Conservation (phyloP, 352 stramenopile species). For the Achlya hypogyna region DNA sequence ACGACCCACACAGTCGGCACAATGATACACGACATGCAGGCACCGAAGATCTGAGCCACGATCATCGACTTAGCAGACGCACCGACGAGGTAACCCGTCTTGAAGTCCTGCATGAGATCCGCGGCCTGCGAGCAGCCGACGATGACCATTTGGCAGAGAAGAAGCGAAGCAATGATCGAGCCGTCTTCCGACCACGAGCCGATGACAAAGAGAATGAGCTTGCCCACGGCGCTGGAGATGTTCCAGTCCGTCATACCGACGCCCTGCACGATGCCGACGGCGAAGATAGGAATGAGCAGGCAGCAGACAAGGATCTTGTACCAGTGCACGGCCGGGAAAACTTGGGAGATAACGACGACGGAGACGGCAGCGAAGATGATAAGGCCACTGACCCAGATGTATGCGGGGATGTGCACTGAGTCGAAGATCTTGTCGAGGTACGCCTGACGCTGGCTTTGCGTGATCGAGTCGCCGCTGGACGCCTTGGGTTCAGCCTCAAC, state of each 20-base stretch:
- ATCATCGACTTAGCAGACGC: constrained; percentile 12
- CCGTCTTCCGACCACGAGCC: background rate
- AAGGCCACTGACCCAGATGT: background rate
- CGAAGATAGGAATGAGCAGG: constrained; percentile 9
- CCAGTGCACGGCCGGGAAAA: background rate
- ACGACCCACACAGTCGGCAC: constrained; percentile 3
- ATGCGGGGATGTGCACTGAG: background rate
- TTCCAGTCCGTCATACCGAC: constrained; percentile 16
- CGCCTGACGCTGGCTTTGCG: background rate
- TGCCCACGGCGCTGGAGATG: constrained; percentile 10
- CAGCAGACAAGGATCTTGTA: constrained; percentile 14
- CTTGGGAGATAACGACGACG: background rate
- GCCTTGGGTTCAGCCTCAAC: background rate
- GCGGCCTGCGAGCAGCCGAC: constrained; percentile 4
- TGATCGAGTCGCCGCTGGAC: background rate
- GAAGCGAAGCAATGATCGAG: constrained; percentile 2
- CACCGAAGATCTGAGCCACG: constrained; percentile 1
- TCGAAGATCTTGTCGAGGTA: constrained; percentile 14
- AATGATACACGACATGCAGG: constrained; percentile 11
- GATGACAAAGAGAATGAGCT: constrained; percentile 13
- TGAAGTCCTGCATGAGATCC: constrained; percentile 14
- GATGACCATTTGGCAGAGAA: constrained; percentile 14
- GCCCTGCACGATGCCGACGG: constrained; percentile 3
- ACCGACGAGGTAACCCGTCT: constrained; percentile 12
- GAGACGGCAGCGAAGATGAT: background rate